A percentile compares a stretch with the other conserved stretches of the same genome.
Conservation (phyloP, 768 basidiomycete genomes). For the Megacollybia marginata region DNA sequence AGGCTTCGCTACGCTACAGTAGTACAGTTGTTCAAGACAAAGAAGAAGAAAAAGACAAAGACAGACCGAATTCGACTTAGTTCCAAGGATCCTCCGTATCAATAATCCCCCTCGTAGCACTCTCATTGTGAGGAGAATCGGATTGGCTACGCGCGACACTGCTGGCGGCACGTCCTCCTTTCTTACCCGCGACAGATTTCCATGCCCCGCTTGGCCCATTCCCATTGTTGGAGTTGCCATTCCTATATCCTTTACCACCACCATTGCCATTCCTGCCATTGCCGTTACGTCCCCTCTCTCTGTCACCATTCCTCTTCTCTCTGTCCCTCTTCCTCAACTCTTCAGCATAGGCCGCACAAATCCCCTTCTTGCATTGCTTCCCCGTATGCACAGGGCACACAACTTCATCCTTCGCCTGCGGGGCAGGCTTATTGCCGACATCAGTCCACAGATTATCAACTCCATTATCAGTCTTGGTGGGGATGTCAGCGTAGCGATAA, state of each 20-base stretch:
- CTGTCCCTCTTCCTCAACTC: constrained; percentile 9
- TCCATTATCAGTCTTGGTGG: background rate
- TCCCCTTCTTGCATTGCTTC: constrained; percentile 28
- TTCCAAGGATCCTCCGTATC: no score
- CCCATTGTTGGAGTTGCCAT: background rate
- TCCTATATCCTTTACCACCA: background rate
- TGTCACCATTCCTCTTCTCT: constrained; percentile 5
- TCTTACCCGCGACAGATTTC: no score
- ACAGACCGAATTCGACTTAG: no score
- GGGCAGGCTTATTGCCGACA: constrained; percentile 7
- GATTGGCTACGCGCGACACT: no score
- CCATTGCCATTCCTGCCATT: background rate
- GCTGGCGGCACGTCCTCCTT: no score
- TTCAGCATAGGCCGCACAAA: constrained; percentile 25
- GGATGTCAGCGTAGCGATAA: background rate
- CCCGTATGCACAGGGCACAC: constrained; percentile 22
- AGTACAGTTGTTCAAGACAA: no score
- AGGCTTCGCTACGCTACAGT: no score
- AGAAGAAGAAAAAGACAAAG: no score
- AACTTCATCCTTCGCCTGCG: constrained; percentile 4
- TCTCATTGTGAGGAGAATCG: no score
- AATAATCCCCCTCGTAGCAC: no score
- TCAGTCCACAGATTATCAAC: constrained; percentile 20
- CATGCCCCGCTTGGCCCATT: background rate
- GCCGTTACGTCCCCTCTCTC: background rate